These are phyloP conservation scores for Strombidium stylifer DNA, from an alignment of 73 alveolate genomes.

Conservation along the genomic window DNA sequence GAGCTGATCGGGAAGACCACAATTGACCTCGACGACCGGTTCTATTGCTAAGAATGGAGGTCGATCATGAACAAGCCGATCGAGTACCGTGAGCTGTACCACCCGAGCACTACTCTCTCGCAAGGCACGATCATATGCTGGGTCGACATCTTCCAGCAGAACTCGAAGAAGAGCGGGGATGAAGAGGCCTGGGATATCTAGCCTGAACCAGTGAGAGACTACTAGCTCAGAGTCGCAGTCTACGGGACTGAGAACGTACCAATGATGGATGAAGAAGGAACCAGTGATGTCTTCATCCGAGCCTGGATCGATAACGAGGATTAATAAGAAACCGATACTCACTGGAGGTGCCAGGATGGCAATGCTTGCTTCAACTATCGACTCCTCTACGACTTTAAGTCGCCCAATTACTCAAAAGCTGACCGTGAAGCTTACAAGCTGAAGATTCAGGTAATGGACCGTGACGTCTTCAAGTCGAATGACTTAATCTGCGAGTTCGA, in stretches of 20 bases:
- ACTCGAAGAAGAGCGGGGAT: conserved; percentile 38
- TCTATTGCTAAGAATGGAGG: conserved; percentile 81
- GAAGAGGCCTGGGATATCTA: conserved; percentile 79
- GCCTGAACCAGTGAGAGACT: conserved; percentile 78
- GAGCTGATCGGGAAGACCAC: conserved; percentile 93
- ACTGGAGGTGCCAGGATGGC: conserved; percentile 86
- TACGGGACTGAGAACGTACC: conserved; percentile 93
- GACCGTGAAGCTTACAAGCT: conserved; percentile 65
- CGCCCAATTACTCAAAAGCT: conserved; percentile 57
- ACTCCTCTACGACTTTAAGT: conserved; percentile 77
- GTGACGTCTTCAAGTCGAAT: conserved; percentile 85
- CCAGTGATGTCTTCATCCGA: conserved; percentile 86
- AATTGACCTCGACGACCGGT: conserved; percentile 97
- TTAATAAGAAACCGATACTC: conserved; percentile 94
- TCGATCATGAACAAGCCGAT: conserved; percentile 79
- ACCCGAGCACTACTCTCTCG: conserved; percentile 72
- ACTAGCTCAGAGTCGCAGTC: conserved; percentile 85
- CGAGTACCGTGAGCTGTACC: conserved; percentile 66
- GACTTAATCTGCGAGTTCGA: conserved; percentile 81
- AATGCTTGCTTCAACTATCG: conserved; percentile 92
- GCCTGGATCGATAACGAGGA: conserved; percentile 73
- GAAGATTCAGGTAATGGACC: conserved; percentile 82
- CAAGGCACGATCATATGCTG: conserved; percentile 87
- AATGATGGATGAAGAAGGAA: conserved; percentile 87
- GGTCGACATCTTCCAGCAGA: conserved; percentile 76